Percentiles rank a stretch among this genome's conserved stretches.
Conservation (phyloP, 2,329 filamentous ascomycete species). For the Geosmithia flava region DNA sequence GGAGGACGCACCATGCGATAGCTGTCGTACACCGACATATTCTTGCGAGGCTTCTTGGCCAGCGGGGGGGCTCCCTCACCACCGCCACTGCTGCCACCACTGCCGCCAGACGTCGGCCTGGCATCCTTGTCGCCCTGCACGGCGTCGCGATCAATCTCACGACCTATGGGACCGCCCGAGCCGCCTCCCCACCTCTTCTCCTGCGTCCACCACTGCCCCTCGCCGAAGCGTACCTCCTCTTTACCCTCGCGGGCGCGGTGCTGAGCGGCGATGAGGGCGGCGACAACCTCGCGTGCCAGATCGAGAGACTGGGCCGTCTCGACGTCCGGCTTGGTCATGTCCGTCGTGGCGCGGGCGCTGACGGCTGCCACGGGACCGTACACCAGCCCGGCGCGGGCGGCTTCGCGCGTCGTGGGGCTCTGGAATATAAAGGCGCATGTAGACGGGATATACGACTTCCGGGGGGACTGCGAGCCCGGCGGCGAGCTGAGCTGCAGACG, state of each 20-base stretch:
- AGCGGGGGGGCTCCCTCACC: conserved; percentile 1
- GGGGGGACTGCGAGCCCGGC: conserved; percentile 12
- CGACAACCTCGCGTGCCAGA: conserved; percentile 46
- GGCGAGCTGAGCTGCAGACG: conserved; percentile 40
- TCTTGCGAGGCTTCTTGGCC: conserved; percentile 39
- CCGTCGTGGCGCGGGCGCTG: conserved; percentile 41
- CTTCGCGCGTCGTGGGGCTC: conserved; percentile 44
- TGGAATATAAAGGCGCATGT: conserved; percentile 49
- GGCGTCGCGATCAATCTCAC: conserved; percentile 40
- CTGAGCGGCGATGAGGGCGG: conserved; percentile 50
- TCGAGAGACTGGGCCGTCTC: conserved; percentile 49
- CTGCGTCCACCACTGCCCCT: conserved; percentile 49
- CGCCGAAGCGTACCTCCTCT: conserved; percentile 41
- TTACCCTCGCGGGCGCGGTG: conserved; percentile 47
- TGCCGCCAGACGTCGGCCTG: conserved; percentile 10
- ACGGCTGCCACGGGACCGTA: conserved; percentile 51
- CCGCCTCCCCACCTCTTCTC: conserved; percentile 52
- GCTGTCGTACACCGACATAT: conserved; percentile 46
- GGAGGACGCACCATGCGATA: conserved; percentile 51
- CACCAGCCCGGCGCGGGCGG: conserved; percentile 44
- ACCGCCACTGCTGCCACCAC: no score
- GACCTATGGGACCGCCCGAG: conserved; percentile 48
- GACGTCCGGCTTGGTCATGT: conserved; percentile 29
- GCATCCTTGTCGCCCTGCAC: conserved; percentile 33
- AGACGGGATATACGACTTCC: conserved; percentile 44